A percentile compares a stretch with the other conserved stretches of the same genome.
Evolutionary conservation across 257 asterid genomes (phyloP).

Genomic region (Petunia axillaris): DNA sequence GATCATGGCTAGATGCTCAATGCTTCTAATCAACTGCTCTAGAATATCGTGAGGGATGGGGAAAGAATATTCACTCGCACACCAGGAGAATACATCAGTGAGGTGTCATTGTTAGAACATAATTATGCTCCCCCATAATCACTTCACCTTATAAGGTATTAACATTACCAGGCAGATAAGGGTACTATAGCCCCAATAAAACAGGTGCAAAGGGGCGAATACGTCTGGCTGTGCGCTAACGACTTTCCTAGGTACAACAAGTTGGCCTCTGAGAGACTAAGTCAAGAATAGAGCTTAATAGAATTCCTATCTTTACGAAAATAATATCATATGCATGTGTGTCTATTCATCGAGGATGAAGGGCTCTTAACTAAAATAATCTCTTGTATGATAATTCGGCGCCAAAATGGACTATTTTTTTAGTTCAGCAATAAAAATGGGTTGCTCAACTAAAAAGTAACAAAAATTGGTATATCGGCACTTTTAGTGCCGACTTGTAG

Average conservation of each 20-base stretch:
- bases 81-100: neutral
- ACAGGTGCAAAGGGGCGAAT: neutral
- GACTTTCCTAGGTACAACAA: neutral
- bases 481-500: too few relatives aligned
- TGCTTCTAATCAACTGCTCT: neutral
- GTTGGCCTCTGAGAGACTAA: neutral
- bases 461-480: too few relatives aligned
- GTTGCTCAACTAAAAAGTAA: too few relatives aligned
- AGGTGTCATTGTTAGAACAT: neutral
- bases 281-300: neutral
- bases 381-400: too few relatives aligned
- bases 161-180: neutral
- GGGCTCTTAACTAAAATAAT: neutral
- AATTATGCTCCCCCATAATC: neutral
- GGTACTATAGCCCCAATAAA: neutral
- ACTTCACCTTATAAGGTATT: neutral
- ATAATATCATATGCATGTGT: neutral
- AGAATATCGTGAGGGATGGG: neutral
- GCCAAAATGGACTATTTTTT: too few relatives aligned
- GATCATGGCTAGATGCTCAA: neutral
- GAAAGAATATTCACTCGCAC: neutral
- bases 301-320: neutral
- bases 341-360: neutral
- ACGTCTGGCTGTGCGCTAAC: neutral
- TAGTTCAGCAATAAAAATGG: too few relatives aligned